Conservation (phyloP, 1,284 basidiomycete species). For the Cryptococcus floricola region DNA sequence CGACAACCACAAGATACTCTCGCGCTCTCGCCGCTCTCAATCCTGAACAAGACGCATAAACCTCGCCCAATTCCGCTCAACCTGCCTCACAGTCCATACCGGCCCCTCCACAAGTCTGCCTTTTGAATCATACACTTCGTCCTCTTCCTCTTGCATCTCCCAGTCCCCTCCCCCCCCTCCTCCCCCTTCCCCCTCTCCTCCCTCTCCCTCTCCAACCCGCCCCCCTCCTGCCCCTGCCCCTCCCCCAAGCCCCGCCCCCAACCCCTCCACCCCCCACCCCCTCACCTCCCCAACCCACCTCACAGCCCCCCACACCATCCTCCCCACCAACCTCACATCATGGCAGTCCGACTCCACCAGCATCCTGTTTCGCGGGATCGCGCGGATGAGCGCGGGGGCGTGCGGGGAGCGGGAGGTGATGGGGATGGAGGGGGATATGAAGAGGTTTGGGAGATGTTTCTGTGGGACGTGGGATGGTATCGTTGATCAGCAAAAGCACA, state of each 20-base stretch:
- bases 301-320: constrained; percentile 41
- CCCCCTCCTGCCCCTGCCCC: constrained; percentile 15
- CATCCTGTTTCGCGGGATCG: constrained; percentile 41
- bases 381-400: constrained; percentile 39
- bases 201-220: constrained; percentile 13
- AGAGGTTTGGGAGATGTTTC: constrained; percentile 45
- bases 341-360: constrained; percentile 50
- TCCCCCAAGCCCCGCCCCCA: constrained; percentile 15
- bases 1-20: too few relatives aligned
- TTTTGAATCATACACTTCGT: constrained; percentile 14
- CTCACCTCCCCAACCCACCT: constrained; percentile 39
- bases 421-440: constrained; percentile 50
- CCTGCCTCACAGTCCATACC: constrained; percentile 32
- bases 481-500: background rate
- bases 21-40: too few relatives aligned
- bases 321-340: constrained; percentile 30
- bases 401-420: constrained; percentile 45
- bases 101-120: constrained; percentile 10
- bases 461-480: constrained; percentile 8
- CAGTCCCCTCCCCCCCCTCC: background rate
- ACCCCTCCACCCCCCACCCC: constrained; percentile 42
- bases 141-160: constrained; percentile 20
- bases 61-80: constrained; percentile 49
- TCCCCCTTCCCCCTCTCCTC: constrained; percentile 14
- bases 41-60: constrained; percentile 34